Base-by-base conservation (phyloP, 306 rosid genomes). In the Potentilla sterilis region DNA sequence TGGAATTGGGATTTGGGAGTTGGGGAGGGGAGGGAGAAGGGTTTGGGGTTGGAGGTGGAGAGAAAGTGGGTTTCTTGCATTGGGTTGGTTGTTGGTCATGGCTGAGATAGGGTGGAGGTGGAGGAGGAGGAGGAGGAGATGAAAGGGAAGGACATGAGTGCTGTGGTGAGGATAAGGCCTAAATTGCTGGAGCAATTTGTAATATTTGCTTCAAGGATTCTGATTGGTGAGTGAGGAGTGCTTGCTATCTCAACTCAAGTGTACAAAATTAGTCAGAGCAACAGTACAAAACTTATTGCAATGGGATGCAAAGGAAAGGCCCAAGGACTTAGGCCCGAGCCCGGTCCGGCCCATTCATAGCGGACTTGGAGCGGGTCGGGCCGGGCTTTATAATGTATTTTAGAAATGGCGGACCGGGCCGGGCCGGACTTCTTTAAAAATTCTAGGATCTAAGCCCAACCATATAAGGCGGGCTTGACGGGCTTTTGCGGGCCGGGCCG, bases 61-160 rank as follows among this genome's bases (percentile, higher is more conserved):
- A 79, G 67, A 75, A 79, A 67, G 40, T 80, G 77, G 59, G 80
- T 73, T 74, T 76, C 80, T 32, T 83, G 79, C 79, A 83, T 81
- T 65, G 70, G 81, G 34, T 28, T 42, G 58, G 46, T 52, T 21
- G 18, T 4, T 52, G 49, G 34, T 73, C 77, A 74, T 74, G 77
- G 77, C 69, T 15, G 68, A 24, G 40, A 7, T 3, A 44, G 2
- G 1, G 32, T 0, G 47, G 65, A 12, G 49, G 34, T 1, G 19
- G 0, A 35, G 2, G n/a, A n/a, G 69, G 1, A 19, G 18, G 10
- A 6, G 49, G 34, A 3, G 19, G 0, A 35, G 2, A 46, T 11
- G 32, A 41, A 28, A 14, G 49, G 40, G 4, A 24, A 7, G 59
- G 43, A 18, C 69, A 63, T 63, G 69, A 37, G 43, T 47, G 59